Base-by-base conservation (phyloP, 2,329 filamentous ascomycete species). In the Metarhizium sp. region DNA sequence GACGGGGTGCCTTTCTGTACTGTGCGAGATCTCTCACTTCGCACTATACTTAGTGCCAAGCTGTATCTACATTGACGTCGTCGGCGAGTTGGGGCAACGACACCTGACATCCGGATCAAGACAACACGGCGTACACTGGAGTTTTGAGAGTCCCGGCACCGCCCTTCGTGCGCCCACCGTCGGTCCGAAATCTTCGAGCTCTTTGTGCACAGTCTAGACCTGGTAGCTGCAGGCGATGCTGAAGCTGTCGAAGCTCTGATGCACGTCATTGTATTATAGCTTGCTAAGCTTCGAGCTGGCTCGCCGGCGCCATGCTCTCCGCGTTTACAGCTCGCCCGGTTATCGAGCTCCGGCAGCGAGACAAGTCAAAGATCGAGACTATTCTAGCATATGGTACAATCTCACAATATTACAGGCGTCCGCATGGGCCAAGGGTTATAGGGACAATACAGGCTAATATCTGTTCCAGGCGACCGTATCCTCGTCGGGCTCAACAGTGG, bases 351-450 rank as follows among this genome's bases (percentile, higher is more conserved):
- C 92, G 88, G 76, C 85, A 86, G 72, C 87, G 90, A 72, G 92
- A 97, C 82, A 96, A 95, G 78, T 95, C 90, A 62, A 94, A 88
- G 78, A 96, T 99, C 73, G 94, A 99, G 75, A 94, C 90, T 51
- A 90, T 99, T 62, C 80, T 97, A 50, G 90, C 92, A 59, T 90
- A 96, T 73, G 91, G 88, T 90, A 78, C 56, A 72, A 30, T 6
- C 4, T 20, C 16, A 25, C n/a, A 48, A 4, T 4, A 29, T 6
- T 14, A 30, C 11, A 48, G 25, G 14, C 29, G 14, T 40, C n/a
- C 18, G 7, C 45, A 36, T 49, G 38, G 56, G 14, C 20, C 8
- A 20, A 32, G n/a, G 6, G 11, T 16, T 14, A 38, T 55, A 25
- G 53, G 29, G 32, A 52, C 55, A 34, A 51, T 45, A 48, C n/a